Evolutionary conservation across 805 yeast species (phyloP).

Genomic region (Saturnispora diversa): DNA sequence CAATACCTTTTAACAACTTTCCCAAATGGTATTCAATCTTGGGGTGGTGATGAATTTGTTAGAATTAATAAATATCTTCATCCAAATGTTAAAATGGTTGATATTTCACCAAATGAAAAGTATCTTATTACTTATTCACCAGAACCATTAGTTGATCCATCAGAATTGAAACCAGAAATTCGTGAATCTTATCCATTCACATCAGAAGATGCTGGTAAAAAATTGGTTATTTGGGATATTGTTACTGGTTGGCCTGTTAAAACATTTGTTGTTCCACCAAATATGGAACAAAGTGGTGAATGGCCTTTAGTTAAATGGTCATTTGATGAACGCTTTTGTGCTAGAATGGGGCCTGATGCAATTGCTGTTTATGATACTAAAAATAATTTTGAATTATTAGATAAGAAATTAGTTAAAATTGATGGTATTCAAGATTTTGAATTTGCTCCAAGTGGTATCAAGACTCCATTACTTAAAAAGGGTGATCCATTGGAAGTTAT

Average conservation of each 20-base stretch:
- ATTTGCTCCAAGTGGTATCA: conserved; percentile 86
- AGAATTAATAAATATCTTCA: conserved; percentile 74
- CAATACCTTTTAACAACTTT: conserved; percentile 80
- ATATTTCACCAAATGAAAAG: conserved; percentile 88
- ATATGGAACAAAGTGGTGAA: conserved; percentile 56
- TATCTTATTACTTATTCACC: conserved; percentile 86
- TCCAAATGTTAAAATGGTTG: conserved; percentile 81
- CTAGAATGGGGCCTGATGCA: conserved; percentile 90
- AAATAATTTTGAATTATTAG: conserved; percentile 67
- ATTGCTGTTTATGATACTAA: conserved; percentile 80
- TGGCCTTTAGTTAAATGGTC: conserved; percentile 99
- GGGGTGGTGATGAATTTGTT: conserved; percentile 85
- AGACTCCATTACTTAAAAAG: conserved; percentile 46
- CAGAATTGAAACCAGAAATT: conserved; percentile 49
- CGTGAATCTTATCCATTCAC: conserved; percentile 72
- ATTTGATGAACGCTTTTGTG: conserved; percentile 83
- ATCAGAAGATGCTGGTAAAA: conserved; percentile 84
- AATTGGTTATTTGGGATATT: conserved; percentile 88
- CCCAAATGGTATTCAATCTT: conserved; percentile 88
- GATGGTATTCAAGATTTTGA: conserved; percentile 86
- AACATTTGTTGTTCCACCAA: conserved; percentile 83
- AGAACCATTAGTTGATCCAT: conserved; percentile 66
- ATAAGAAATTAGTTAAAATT: conserved; percentile 75
- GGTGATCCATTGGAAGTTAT: conserved; percentile 52
- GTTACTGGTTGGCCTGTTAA: conserved; percentile 74